phyloP scores from a whole-genome alignment of 768 basidiomycete species.

The Lactarius akahatsu region DNA sequence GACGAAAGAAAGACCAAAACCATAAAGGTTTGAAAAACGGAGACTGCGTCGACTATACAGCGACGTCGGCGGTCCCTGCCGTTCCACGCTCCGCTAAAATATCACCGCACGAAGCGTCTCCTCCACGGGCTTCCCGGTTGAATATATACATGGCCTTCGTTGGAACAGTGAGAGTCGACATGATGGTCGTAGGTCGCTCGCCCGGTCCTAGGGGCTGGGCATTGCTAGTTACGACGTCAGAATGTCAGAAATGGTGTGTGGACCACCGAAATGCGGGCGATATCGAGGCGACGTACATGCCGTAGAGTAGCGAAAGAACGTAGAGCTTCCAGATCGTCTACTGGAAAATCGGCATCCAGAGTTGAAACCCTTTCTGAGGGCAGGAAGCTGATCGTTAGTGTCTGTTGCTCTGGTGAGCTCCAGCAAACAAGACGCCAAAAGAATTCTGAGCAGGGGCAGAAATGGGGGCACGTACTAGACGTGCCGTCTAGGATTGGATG shows the following conservation, averaged over 20 bases:
- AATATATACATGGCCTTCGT: not conserved
- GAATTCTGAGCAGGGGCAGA: not conserved
- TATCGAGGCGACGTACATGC: constrained; percentile 1
- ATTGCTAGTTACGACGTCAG: constrained; percentile 8
- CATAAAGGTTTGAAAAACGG: not conserved
- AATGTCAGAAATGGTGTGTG: not conserved
- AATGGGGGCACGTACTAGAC: not conserved
- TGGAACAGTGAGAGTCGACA: constrained; percentile 14
- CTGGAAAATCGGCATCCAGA: constrained; percentile 7
- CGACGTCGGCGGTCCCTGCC: not conserved
- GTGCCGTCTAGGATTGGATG: not conserved
- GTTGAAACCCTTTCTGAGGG: not conserved
- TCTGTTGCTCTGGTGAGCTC: not conserved
- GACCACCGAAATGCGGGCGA: not conserved
- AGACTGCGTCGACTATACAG: not conserved
- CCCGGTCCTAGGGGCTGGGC: not conserved
- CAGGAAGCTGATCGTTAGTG: not conserved
- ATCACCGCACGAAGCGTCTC: not conserved
- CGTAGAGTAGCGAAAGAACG: constrained; percentile 16
- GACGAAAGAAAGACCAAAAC: not conserved
- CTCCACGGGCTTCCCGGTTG: not conserved
- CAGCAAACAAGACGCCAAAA: not conserved
- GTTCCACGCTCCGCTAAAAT: no score
- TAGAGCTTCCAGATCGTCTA: constrained; percentile 14
- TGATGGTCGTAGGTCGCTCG: not conserved